Evolutionary conservation across 2,329 filamentous ascomycete species (phyloP).

Genomic region (Thielaviopsis euricoi): DNA sequence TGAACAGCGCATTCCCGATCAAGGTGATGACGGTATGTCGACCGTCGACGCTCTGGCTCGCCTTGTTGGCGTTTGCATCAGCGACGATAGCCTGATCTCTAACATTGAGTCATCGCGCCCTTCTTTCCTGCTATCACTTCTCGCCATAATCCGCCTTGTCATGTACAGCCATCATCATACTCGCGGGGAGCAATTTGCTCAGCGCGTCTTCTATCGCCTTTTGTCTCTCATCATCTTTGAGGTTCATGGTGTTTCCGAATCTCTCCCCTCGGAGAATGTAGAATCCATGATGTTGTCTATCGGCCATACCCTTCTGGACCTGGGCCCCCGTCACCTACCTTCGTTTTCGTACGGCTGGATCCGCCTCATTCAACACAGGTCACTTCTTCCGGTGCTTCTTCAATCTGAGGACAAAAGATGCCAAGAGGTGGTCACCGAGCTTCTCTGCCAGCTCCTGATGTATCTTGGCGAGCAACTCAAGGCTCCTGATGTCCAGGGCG

Average conservation of each 20-base stretch:
- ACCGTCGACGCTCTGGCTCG: conserved; percentile 69
- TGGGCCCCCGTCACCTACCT: conserved; percentile 64
- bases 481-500: conserved; percentile 46
- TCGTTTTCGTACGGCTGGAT: conserved; percentile 80
- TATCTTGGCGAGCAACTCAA: conserved; percentile 72
- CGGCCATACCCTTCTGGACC: conserved; percentile 43
- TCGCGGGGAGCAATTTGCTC: conserved; percentile 66
- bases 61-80: conserved; percentile 58
- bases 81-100: conserved; percentile 2
- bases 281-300: conserved; percentile 17
- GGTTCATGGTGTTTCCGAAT: conserved; percentile 19
- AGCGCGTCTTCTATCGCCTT: conserved; percentile 79
- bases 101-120: conserved; percentile 28
- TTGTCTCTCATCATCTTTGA: conserved; percentile 59
- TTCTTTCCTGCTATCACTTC: conserved; percentile 58
- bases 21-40: conserved; percentile 29
- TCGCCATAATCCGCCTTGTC: conserved; percentile 64
- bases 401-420: conserved; percentile 28
- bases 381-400: conserved; percentile 67
- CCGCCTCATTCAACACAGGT: conserved; percentile 63
- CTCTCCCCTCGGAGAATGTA: not conserved
- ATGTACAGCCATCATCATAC: conserved; percentile 74
- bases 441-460: conserved; percentile 54
- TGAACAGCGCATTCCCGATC: conserved; percentile 51
- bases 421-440: conserved; percentile 57